Evolutionary conservation across 108 stramenopile genomes (phyloP), one percentile per base, ranked within the genome.

Genomic region (Cylindrotheca closterium): DNA sequence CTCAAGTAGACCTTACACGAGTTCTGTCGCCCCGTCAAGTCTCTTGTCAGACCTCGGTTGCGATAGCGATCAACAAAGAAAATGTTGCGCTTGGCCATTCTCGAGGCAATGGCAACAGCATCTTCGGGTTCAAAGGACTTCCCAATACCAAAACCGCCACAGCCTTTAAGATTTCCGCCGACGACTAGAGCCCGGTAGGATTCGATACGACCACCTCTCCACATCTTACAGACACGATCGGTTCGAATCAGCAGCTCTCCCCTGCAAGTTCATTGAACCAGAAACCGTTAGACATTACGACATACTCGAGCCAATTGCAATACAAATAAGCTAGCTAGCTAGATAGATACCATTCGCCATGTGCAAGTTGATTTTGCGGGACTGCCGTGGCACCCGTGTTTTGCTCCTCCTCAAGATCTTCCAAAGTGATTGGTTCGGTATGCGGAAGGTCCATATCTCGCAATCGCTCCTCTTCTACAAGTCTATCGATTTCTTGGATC

Each of bases 121-220:
- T 89, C 92, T 29, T 84, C 71, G 23, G 95, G 87, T n/a, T 80
- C 85, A 53, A 75, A 65, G 25, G 92, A 91, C 69, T 99, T 98
- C 25, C 96, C 98, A 18, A 95, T 69, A 25, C 95, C 98, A 77
- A 96, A 97, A 5, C 98, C 98, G 8, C 85, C 97, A 66, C 92
- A 91, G n/a, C 98, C 98, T 37, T 90, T 87, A 2, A 80, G 66
- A 65, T 99, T 99, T 8, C 97, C 97, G 34, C 95, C 94, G 33
- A 94, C 75, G 5, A 98, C 89, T 47, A 99, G 72, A 21, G 94
- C 89, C 30, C 98, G 89, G 68, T 88, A 96, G 32, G 88, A 79
- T 31, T 89, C 84, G 27, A 94, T 91, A 50, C 87, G 88, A 26
- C 97, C 96, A 30, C 96, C 96, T 33, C 94, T 78, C 68, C 91